Conservation (phyloP, 169 alveolate genomes). For the Theileria annulata region DNA sequence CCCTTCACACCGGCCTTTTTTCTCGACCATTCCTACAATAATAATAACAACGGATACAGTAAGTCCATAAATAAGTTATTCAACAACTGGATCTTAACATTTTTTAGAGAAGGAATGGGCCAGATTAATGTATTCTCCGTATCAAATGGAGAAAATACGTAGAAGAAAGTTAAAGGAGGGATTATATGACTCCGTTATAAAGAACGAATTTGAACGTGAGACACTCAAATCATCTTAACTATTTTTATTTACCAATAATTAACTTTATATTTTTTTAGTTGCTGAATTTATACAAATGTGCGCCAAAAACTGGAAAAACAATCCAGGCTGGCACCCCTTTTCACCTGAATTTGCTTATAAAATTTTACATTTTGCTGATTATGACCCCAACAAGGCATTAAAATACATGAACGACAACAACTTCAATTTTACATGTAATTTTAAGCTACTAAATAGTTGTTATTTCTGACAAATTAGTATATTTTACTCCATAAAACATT, state of each 20-base stretch:
- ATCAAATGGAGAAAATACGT: conserved; percentile 76
- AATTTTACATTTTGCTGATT: conserved; percentile 81
- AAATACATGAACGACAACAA: conserved; percentile 80
- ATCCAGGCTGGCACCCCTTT: conserved; percentile 87
- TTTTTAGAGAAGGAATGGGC: conserved; percentile 70
- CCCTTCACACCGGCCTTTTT: conserved; percentile 83
- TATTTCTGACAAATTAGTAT: conserved; percentile 18
- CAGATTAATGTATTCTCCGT: conserved; percentile 82
- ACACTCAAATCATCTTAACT: neutral
- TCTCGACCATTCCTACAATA: conserved; percentile 69
- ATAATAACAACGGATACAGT: conserved; percentile 28
- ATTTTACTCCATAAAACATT: neutral
- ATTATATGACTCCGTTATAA: conserved; percentile 70
- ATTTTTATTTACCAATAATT: neutral
- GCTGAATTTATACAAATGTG: conserved; percentile 78
- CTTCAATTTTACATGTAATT: conserved; percentile 73
- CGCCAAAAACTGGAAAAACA: conserved; percentile 83
- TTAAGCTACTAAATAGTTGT: neutral
- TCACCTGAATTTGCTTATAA: conserved; percentile 86
- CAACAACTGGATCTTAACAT: neutral
- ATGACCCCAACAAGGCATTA: conserved; percentile 83
- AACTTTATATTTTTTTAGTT: conserved; percentile 20
- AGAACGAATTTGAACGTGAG: conserved; percentile 77
- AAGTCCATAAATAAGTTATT: neutral
- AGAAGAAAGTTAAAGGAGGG: conserved; percentile 75